Base-by-base conservation (phyloP, 148 eudicot genomes). In the Oxyria digyna region DNA sequence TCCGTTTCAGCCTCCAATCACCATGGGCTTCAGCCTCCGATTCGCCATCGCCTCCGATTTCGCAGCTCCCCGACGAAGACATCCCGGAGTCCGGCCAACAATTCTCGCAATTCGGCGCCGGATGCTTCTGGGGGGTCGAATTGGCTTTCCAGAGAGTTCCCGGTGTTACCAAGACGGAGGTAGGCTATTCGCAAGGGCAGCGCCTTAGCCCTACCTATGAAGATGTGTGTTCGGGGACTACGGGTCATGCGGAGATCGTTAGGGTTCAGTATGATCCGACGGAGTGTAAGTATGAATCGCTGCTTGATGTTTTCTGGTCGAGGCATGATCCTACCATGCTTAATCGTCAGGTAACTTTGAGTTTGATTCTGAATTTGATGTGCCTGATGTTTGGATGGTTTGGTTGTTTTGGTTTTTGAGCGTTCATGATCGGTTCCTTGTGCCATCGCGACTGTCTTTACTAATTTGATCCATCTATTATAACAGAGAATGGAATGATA, bases 211-310 rank as follows among this genome's bases (percentile, higher is more conserved):
- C 43, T 66, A 66, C 27, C 29, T 66, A 66, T 6, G 27, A 66
- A 38, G 69, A 37, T 18, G 31, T 66, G 14, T 66, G 69, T 20
- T 66, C 43, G 2, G 69, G 69, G 46, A 66, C 46, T 20, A n/a
- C 45, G 12, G 69, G 27, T 9, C 69, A 66, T 15, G 15, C 69
- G 1, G 27, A 66, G 43, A 42, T 66, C 1, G 43, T 66, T 11
- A 37, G 69, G 43, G 69, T 66, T 66, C 69, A 66, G 69, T 66
- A 37, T 66, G 69, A 37, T 66, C 69, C 45, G 17, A 66, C n/a
- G 3, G 29, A 66, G 14, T 66, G 45, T 20, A 21, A 8, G 13
- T 37, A 66, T 9, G 69, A 38, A 4, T 35, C 45, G 4, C 15
- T 66, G 7, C 43, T 66, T 37, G 69, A 37, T 41, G 46, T 66